A percentile compares a stretch with the other conserved stretches of the same genome.
phyloP scores from a whole-genome alignment of 2,329 filamentous ascomycete genomes.

The Microthyrium microscopicum region DNA sequence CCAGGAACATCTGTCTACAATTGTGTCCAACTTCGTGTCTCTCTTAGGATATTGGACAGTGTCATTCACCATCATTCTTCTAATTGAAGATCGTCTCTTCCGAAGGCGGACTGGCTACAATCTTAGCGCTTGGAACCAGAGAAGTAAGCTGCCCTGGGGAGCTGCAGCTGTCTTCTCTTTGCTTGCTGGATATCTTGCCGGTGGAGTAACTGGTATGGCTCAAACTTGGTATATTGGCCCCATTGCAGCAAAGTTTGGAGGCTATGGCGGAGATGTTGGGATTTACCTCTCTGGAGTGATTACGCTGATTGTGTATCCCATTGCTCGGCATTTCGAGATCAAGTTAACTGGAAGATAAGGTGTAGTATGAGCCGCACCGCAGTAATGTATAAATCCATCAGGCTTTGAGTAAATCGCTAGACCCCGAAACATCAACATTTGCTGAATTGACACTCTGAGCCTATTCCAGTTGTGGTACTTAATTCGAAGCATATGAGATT shows the following conservation, averaged over 20 bases:
- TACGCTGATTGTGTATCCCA: constrained; percentile 16
- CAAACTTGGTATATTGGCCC: constrained; percentile 38
- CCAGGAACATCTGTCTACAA: constrained; percentile 23
- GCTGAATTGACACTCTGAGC: too few species aligned
- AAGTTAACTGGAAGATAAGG: constrained; percentile 9
- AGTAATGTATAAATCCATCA: too few species aligned
- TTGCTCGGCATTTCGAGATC: constrained; percentile 15
- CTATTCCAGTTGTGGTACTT: too few species aligned
- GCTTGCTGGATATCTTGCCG: constrained; percentile 22
- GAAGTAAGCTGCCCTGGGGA: constrained; percentile 24
- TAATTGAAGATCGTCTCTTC: constrained; percentile 29
- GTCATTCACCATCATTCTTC: constrained; percentile 28
- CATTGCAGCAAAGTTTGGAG: constrained; percentile 15
- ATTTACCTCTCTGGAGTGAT: constrained; percentile 16
- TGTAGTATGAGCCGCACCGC: too few species aligned
- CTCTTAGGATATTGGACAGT: constrained; percentile 32
- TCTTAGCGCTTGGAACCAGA: constrained; percentile 29
- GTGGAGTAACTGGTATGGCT: constrained; percentile 41
- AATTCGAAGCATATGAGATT: too few species aligned
- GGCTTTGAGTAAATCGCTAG: too few species aligned
- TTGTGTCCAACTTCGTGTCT: constrained; percentile 29
- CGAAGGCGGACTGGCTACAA: constrained; percentile 25
- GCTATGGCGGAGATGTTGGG: constrained; percentile 15
- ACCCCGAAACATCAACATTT: too few species aligned
- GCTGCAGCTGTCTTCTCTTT: constrained; percentile 24